A percentile compares a stretch with the other conserved stretches of the same genome.
Evolutionary conservation across 805 yeast species (phyloP).

Genomic region (Myxozyma monticola): DNA sequence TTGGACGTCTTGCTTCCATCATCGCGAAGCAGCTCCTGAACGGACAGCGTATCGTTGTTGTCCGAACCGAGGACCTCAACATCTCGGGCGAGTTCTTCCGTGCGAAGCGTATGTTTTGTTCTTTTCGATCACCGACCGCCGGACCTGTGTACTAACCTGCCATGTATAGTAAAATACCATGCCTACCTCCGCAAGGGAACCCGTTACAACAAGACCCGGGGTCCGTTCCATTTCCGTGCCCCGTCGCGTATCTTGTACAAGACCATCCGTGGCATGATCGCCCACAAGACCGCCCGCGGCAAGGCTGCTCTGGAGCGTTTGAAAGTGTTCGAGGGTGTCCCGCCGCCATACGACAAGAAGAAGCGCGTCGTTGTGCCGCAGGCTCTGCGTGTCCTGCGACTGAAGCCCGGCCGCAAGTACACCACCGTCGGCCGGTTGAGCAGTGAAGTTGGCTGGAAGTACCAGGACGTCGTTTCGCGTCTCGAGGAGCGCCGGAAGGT

Average conservation of each 20-base stretch:
- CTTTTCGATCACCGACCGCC: too few relatives aligned
- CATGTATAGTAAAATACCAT: conserved; percentile 81
- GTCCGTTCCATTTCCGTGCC: conserved; percentile 99
- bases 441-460: conserved; percentile 98
- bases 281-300: conserved; percentile 99
- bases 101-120: conserved; percentile 62
- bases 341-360: conserved; percentile 99
- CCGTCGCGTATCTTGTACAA: conserved; percentile 99
- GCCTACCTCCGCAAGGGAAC: conserved; percentile 99
- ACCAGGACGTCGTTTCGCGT: conserved; percentile 95
- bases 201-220: conserved; percentile 96
- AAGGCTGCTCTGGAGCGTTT: conserved; percentile 99
- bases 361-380: conserved; percentile 99
- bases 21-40: conserved; percentile 97
- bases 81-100: conserved; percentile 99
- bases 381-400: conserved; percentile 98
- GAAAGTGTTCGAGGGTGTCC: conserved; percentile 99
- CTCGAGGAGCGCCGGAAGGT: conserved; percentile 99
- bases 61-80: conserved; percentile 95
- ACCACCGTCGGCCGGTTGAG: conserved; percentile 97
- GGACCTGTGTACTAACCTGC: too few relatives aligned
- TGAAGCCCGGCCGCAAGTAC: conserved; percentile 99
- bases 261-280: conserved; percentile 99
- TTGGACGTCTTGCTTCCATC: conserved; percentile 99
- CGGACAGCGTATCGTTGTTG: conserved; percentile 97